These are phyloP conservation scores for Wickerhamiella occidentalis DNA, from an alignment of 805 yeast genomes.

Conservation along the genomic window DNA sequence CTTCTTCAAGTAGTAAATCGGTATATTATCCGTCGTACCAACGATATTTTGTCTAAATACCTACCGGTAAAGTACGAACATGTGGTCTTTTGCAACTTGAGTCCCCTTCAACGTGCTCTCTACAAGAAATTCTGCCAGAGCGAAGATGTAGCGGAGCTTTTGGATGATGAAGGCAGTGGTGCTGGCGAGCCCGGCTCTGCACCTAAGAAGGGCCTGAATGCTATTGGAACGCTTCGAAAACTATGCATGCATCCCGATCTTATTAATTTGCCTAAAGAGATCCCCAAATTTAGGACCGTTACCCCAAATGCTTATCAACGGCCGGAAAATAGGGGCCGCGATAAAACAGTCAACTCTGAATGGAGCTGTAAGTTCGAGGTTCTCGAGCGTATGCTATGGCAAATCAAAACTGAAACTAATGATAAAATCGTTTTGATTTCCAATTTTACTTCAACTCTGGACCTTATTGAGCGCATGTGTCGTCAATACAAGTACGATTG, in stretches of 20 bases:
- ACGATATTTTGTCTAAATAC: slow-evolving; percentile 86
- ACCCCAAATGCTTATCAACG: slow-evolving; percentile 62
- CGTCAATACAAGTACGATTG: slow-evolving; percentile 61
- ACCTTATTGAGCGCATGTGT: slow-evolving; percentile 79
- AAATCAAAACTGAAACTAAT: slow-evolving; percentile 67
- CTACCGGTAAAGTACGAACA: slow-evolving; percentile 94
- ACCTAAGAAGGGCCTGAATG: slow-evolving; percentile 33
- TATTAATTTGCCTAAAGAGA: slow-evolving; percentile 59
- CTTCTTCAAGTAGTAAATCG: slow-evolving; percentile 67
- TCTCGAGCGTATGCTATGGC: slow-evolving; percentile 68
- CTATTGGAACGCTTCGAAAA: slow-evolving; percentile 79
- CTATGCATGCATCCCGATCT: slow-evolving; percentile 91
- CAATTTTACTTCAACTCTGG: slow-evolving; percentile 89
- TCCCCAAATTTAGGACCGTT: slow-evolving; percentile 41
- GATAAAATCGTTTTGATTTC: slow-evolving; percentile 93
- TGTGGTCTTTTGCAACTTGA: slow-evolving; percentile 79
- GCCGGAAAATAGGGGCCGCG: slow-evolving; percentile 34
- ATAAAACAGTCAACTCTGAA: slow-evolving; percentile 64
- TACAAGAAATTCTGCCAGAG: slow-evolving; percentile 68
- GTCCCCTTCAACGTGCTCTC: slow-evolving; percentile 60
- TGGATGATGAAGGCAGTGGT: slow-evolving; percentile 30
- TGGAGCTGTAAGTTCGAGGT: slow-evolving; percentile 78
- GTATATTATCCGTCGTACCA: slow-evolving; percentile 88
- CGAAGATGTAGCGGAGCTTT: slow-evolving; percentile 55
- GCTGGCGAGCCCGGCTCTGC: neutral